Evolutionary conservation across 306 rosid genomes (phyloP), one percentile per base, ranked within the genome.

Genomic region (Rubus parviflorus): DNA sequence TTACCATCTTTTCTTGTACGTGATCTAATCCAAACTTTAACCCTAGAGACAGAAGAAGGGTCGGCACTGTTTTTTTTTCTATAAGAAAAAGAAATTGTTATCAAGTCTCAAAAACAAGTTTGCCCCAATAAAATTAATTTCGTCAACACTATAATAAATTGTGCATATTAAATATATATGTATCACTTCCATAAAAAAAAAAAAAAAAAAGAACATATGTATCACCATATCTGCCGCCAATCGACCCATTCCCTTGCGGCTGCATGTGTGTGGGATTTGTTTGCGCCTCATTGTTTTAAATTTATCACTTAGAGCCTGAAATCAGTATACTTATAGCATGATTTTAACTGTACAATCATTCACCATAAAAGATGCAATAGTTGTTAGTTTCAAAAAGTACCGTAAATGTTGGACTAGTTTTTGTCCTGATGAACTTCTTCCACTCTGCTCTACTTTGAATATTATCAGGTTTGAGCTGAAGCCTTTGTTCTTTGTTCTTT

Each of bases 171-270:
- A n/a, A n/a, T n/a, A n/a, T n/a, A n/a, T n/a, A n/a, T n/a, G n/a
- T n/a, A n/a, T n/a, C n/a, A n/a, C n/a, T n/a, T n/a, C n/a, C n/a
- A n/a, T n/a, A n/a, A n/a, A n/a, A n/a, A n/a, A n/a, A n/a, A n/a
- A n/a, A n/a, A n/a, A n/a, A n/a, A n/a, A n/a, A n/a, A n/a, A n/a
- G n/a, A n/a, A n/a, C n/a, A n/a, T n/a, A 6, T 23, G 35, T 12
- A 0, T 47, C 48, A 71, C 75, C 75, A 71, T 49, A 0, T 71
- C 75, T 10, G 25, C 63, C 12, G 37, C 58, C 47, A 71, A 38
- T 16, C 75, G 62, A 16, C 48, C 62, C 51, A 47, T 35, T 71
- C 75, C 62, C 30, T 71, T 71, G 4, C 75, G 75, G 63, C 75
- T 71, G 30, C 75, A 49, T 22, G 75, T 71, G 22, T 71, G 75